phyloP scores from a whole-genome alignment of 2,329 filamentous ascomycete species.

The Raffaelea deltoideospora region DNA sequence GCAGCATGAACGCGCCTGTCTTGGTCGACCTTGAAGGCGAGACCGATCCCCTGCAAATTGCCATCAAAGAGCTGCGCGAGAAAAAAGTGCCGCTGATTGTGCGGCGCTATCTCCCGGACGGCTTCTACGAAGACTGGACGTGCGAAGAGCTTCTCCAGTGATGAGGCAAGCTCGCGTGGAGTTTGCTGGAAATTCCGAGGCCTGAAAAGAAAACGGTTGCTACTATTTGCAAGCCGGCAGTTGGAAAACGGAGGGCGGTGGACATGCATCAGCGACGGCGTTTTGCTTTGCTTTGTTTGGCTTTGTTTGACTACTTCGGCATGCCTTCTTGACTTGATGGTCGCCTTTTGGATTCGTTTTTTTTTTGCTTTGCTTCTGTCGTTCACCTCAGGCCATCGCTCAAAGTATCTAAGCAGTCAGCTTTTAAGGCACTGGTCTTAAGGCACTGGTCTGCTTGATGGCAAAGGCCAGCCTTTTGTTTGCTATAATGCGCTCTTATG shows the following conservation, averaged over 20 bases:
- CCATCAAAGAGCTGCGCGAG: conserved; percentile 90
- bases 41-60: conserved; percentile 93
- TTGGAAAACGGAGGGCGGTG: not conserved
- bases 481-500: too few relatives aligned
- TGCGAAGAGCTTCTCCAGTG: conserved; percentile 79
- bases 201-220: too few relatives aligned
- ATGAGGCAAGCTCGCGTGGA: not conserved
- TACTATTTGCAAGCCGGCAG: too few relatives aligned
- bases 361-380: not conserved
- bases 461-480: too few relatives aligned
- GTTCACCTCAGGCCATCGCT: too few relatives aligned
- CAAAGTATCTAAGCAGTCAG: too few relatives aligned
- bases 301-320: not conserved
- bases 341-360: not conserved
- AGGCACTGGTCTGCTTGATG: too few relatives aligned
- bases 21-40: conserved; percentile 94
- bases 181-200: too few relatives aligned
- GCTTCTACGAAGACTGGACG: conserved; percentile 98
- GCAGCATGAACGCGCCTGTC: conserved; percentile 91
- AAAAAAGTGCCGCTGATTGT: conserved; percentile 98
- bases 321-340: too few relatives aligned
- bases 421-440: too few relatives aligned
- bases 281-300: conserved; percentile 2
- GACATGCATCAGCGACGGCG: conserved; percentile 12
- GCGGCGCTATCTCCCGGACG: conserved; percentile 88